These are phyloP conservation scores for Periconia sp. DNA, from an alignment of 2,329 filamentous ascomycete species.

Conservation along the genomic window DNA sequence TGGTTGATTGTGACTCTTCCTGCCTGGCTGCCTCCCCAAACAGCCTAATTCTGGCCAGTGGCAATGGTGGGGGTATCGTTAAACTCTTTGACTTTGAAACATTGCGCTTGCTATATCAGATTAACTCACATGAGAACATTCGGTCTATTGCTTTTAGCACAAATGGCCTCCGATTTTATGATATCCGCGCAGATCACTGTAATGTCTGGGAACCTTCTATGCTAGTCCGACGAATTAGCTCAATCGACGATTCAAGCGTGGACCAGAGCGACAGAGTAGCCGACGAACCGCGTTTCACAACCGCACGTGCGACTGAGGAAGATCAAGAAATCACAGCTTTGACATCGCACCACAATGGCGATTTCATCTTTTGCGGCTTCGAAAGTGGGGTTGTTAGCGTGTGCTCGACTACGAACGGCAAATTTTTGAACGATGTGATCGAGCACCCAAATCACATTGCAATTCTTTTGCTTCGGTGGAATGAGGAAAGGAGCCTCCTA, in stretches of 20 bases:
- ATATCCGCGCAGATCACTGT: neutral
- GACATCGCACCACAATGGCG: neutral
- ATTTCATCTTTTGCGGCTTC: conserved; percentile 1
- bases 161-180: neutral
- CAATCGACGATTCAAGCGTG: neutral
- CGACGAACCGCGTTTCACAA: neutral
- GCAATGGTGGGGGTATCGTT: neutral
- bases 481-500: neutral
- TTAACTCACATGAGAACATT: conserved; percentile 1
- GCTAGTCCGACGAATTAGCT: neutral
- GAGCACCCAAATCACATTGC: neutral
- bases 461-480: neutral
- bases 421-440: neutral
- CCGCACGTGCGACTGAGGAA: neutral
- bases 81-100: conserved; percentile 1
- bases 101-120: neutral
- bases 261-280: neutral
- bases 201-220: conserved; percentile 2
- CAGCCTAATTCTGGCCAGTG: neutral
- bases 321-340: neutral
- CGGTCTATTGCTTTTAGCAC: neutral
- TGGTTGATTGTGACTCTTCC: neutral
- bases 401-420: neutral
- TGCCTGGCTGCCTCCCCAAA: neutral
- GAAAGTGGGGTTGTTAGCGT: neutral